Conservation (phyloP, 2,329 filamentous ascomycete genomes). For the Escovopsis sp. region DNA sequence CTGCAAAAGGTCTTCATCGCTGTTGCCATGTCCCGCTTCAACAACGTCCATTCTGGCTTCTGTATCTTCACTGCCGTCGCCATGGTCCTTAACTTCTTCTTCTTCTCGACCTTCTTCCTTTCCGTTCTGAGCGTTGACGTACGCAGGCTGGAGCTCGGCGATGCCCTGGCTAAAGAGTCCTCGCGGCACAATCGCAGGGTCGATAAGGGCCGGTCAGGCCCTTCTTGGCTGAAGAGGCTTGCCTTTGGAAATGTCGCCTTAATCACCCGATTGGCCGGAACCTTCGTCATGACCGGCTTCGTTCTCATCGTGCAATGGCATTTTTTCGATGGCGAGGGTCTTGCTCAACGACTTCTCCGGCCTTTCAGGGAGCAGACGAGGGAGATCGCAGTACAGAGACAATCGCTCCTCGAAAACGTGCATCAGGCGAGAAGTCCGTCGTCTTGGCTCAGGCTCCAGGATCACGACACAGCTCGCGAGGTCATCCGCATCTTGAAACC, state of each 20-base stretch:
- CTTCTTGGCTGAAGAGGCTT: conserved; percentile 44
- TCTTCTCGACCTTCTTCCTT: conserved; percentile 66
- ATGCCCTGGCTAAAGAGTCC: conserved; percentile 48
- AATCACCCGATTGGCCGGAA: conserved; percentile 62
- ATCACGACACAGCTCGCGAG: conserved; percentile 64
- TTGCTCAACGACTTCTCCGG: conserved; percentile 17
- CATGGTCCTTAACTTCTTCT: conserved; percentile 63
- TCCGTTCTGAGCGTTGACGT: conserved; percentile 70
- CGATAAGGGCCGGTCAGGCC: conserved; percentile 11
- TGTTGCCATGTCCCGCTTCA: conserved; percentile 45
- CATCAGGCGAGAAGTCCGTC: conserved; percentile 63
- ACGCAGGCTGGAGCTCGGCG: conserved; percentile 58
- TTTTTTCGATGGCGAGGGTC: conserved; percentile 49
- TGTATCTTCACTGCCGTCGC: conserved; percentile 65
- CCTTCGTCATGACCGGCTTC: conserved; percentile 57
- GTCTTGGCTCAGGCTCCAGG: conserved; percentile 64
- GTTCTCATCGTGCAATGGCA: conserved; percentile 64
- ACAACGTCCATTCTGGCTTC: conserved; percentile 33
- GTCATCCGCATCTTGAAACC: conserved; percentile 66
- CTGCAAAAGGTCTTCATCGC: conserved; percentile 55
- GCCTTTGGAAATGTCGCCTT: conserved; percentile 49
- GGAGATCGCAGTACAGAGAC: conserved; percentile 16
- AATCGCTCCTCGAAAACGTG: conserved; percentile 40
- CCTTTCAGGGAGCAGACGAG: conserved; percentile 9
- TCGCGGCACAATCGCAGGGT: conserved; percentile 23